These are phyloP conservation scores for Tylopilus rubrobrunneus DNA, from an alignment of 768 basidiomycete species.

Conservation along the genomic window DNA sequence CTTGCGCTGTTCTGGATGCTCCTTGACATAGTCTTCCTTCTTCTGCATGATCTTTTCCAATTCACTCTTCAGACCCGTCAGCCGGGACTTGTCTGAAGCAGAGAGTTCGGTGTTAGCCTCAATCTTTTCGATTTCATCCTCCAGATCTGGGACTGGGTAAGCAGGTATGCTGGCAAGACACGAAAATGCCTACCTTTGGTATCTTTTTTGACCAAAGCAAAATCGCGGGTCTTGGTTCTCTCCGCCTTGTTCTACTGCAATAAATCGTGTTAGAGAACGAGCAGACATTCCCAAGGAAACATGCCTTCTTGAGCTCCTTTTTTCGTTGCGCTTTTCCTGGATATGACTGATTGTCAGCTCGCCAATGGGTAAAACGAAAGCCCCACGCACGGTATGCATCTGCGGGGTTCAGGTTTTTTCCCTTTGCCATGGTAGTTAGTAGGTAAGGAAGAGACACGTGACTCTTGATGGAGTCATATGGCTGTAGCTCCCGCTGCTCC, in stretches of 20 bases:
- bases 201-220: slow-evolving; percentile 92
- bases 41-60: slow-evolving; percentile 76
- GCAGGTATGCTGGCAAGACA: neutral
- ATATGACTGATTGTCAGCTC: neutral
- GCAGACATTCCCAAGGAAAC: slow-evolving; percentile 14
- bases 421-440: slow-evolving; percentile 63
- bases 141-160: slow-evolving; percentile 54
- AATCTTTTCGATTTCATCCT: slow-evolving; percentile 72
- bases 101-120: slow-evolving; percentile 44
- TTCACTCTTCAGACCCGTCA: slow-evolving; percentile 72
- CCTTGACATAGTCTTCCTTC: slow-evolving; percentile 88
- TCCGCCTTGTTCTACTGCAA: slow-evolving; percentile 87
- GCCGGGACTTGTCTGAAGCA: slow-evolving; percentile 56
- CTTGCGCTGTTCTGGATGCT: slow-evolving; percentile 89
- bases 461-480: slow-evolving; percentile 21
- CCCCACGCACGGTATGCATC: slow-evolving; percentile 77
- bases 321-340: slow-evolving; percentile 89
- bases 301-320: slow-evolving; percentile 91
- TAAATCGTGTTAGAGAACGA: slow-evolving; percentile 10
- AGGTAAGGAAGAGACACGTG: slow-evolving; percentile 22
- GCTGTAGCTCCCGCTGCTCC: too few species aligned
- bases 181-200: slow-evolving; percentile 56
- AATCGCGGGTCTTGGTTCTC: slow-evolving; percentile 77
- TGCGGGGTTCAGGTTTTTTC: slow-evolving; percentile 87
- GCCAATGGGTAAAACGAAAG: neutral